A percentile compares a stretch with the other conserved stretches of the same genome.
Conservation (phyloP, 1,284 basidiomycete species). For the Tetrapyrgos nigripes region DNA sequence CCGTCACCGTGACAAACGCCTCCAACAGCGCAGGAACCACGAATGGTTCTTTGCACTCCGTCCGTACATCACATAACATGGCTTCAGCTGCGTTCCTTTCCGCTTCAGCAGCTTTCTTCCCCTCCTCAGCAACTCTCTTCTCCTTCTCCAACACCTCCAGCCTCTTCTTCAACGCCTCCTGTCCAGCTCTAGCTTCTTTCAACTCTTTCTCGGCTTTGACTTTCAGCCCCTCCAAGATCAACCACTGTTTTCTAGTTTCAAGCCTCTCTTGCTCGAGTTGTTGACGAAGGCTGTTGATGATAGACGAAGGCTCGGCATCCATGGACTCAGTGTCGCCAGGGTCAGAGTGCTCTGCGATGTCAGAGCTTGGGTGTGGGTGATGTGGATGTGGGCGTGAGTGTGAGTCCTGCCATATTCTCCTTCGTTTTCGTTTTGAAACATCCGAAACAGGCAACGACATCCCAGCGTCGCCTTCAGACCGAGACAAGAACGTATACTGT, state of each 20-base stretch:
- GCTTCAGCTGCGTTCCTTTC: background rate
- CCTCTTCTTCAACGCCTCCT: background rate
- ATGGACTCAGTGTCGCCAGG: background rate
- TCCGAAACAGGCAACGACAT: no score
- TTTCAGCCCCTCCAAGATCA: background rate
- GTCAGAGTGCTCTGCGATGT: background rate
- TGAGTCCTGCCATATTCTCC: no score
- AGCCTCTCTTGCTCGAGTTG: background rate
- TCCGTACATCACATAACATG: slow-evolving; percentile 36
- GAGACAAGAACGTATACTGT: no score
- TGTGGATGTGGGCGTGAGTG: no score
- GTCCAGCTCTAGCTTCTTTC: no score
- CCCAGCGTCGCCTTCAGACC: no score
- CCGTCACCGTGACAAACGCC: slow-evolving; percentile 40
- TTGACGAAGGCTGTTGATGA: background rate
- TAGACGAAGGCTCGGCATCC: background rate
- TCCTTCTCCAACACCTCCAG: background rate
- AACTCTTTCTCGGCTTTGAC: no score
- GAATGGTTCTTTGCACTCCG: slow-evolving; percentile 50
- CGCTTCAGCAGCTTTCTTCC: background rate
- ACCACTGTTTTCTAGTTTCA: no score
- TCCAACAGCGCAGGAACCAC: slow-evolving; percentile 54
- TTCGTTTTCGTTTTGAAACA: no score
- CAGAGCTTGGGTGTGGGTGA: background rate
- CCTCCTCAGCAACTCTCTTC: background rate